Evolutionary conservation across 306 rosid species (phyloP), one percentile per base, ranked within the genome.

Genomic region (Fagus sylvatica): DNA sequence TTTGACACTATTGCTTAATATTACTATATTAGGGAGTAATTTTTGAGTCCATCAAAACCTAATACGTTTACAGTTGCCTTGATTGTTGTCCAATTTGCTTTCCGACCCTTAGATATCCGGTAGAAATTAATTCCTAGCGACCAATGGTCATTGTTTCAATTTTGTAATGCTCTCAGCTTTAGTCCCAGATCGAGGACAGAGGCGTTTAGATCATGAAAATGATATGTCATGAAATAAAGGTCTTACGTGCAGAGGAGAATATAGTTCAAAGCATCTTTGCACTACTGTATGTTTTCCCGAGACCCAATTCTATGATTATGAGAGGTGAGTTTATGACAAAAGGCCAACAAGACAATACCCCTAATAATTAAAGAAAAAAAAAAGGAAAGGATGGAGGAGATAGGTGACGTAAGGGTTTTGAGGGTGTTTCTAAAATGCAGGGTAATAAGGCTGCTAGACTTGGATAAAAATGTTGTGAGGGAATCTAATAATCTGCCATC

Each of bases 401-500:
- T 3, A 39, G 4, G 71, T 66, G 71, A 66, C 71, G 48, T 39
- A 66, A 10, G 43, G 41, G 64, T 15, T 7, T 66, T 17, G 16
- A 66, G 71, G 71, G n/a, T 66, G 48, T 39, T 66, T 43, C 33
- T 66, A 66, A n/a, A 66, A 16, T n/a, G 51, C 37, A 1, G 49
- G 48, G 49, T 66, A 43, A 39, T 17, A 66, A 66, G 33, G 49
- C 49, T 65, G 71, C 30, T 39, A 39, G 7, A 61, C 19, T 9
- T 33, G 32, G 8, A 39, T 17, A 66, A 37, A 60, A 16, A 57
- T 17, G 7, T 60, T 46, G 69, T 64, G 77, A 53, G 83, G 71
- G 80, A 74, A 83, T 83, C 80, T 78, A 75, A 78, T 83, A 39
- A 78, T 78, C 68, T 70, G 49, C 48, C 48, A 74, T 36, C 28